A percentile compares a stretch with the other conserved stretches of the same genome.
phyloP scores from a whole-genome alignment of 23 red algal species.

The Cyanidiococcus yangmingshanensis region DNA sequence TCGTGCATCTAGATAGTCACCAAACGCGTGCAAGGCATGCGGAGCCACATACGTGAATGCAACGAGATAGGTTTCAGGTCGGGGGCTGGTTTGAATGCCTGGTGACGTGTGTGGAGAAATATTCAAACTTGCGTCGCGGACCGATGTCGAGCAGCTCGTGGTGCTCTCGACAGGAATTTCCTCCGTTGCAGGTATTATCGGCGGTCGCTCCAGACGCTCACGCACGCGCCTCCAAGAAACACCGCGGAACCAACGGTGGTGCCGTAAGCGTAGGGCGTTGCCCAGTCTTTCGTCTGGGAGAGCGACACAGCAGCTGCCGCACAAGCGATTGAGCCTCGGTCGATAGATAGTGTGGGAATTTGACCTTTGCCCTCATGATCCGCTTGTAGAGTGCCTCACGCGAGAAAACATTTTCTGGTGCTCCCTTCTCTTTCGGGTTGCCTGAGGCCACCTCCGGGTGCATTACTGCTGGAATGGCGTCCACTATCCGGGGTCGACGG shows the following conservation, averaged over 20 bases:
- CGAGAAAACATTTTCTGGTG: constrained; percentile 13
- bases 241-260: constrained; percentile 52
- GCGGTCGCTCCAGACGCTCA: constrained; percentile 26
- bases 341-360: constrained; percentile 59
- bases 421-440: neutral
- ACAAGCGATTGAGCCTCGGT: constrained; percentile 66
- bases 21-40: neutral
- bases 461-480: no score
- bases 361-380: constrained; percentile 64
- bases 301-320: constrained; percentile 48
- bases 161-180: neutral
- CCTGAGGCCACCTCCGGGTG: neutral
- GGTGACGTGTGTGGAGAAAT: neutral
- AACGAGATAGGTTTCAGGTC: neutral
- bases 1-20: neutral
- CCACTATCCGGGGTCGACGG: no score
- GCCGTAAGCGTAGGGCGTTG: constrained; percentile 38
- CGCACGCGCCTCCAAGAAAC: constrained; percentile 47
- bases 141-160: neutral
- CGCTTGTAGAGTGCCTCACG: constrained; percentile 70
- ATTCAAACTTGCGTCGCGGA: neutral
- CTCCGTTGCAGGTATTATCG: constrained; percentile 32
- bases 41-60: constrained; percentile 12
- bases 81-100: neutral
- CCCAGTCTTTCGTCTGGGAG: constrained; percentile 47